Base-by-base conservation (phyloP, 228 moss, liverwort and hornwort genomes). In the Sphagnum fallax region DNA sequence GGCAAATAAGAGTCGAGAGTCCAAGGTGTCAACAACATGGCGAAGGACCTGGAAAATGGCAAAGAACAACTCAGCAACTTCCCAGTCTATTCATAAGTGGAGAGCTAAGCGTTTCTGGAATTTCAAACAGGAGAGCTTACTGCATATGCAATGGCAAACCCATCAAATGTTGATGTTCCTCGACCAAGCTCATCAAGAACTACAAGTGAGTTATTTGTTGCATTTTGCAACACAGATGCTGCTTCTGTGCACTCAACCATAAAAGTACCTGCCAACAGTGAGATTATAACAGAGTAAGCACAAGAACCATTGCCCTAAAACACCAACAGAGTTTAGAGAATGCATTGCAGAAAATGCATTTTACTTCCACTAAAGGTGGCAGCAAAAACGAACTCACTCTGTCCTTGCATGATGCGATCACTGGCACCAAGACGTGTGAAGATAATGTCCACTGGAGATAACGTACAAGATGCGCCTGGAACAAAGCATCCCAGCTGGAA, bases 221-320 rank as follows among this genome's bases (percentile, higher is more conserved):
- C 95, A 74, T 92, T 80, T 73, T 74, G 87, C 60, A 95, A 71
- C 16, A 95, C 87, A 71, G 95, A 95, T 62, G 95, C 88, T 66
- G 95, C 87, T 74, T 95, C 95, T 49, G 72, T 84, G 68, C 95
- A 95, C 73, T 95, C 95, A 53, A 95, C 88, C 95, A 95, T 90
- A 73, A 95, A 95, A 53, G 94, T 94, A 70, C 94, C 94, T 94
- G 81, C 71, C 50, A 89, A 55, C 65, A 69, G 47, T 6, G 52
- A 47, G 65, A 59, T 5, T 14, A 58, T 48, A 5, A 58, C 63
- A 64, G 16, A 8, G 16, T 16, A 8, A 48, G 47, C 16, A 5
- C 8, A 48, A 48, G 47, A 32, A 32, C 32, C 32, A 32, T 32
- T 1, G 4, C 9, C 9, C 16, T 8, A 51, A 49, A 48, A 67